Base-by-base conservation (phyloP, 305 asterid species). In the Salvia sclarea region DNA sequence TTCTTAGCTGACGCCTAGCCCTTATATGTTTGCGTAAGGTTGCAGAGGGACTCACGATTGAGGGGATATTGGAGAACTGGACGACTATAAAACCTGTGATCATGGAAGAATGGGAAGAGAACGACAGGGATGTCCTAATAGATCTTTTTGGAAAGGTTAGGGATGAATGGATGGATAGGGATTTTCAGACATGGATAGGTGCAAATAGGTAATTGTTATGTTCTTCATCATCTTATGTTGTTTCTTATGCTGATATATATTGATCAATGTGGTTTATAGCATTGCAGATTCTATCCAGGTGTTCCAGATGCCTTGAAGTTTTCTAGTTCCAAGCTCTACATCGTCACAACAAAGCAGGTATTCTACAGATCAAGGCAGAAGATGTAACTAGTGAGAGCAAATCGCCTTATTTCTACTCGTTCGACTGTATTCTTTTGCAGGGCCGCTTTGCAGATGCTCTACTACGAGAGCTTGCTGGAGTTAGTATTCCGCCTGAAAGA, bases 331-430 rank as follows among this genome's bases (percentile, higher is more conserved):
- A 83, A 86, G 92, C 73, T 93, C 70, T 93, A 90, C 57, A 87
- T 90, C 57, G 97, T 93, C 83, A 93, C 98, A 0, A 93, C 96
- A 13, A 93, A 93, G 71, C 98, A 93, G 95, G 98, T 88, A 17
- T 22, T 8, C 4, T 14, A 14, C 53, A 37, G 7, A 37, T 8
- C 43, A 37, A 37, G 43, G n/a, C 43, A 37, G 13, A 37, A 9
- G 11, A 2, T 13, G 10, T 37, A 37, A 35, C 10, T 35, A 48
- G 22, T 17, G 38, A 50, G 48, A 22, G 31, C 20, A 50, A 50
- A 5, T 25, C 10, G 16, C 64, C 61, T 53, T 20, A 17, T 49
- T 54, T 35, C 25, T n/a, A 13, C 47, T 37, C 1, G 47, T 50
- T 38, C 45, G 14, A 17, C 21, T 21, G 17, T 69, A 17, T 73